Base-by-base conservation (phyloP, 257 asterid species). In the Datura wrightii region DNA sequence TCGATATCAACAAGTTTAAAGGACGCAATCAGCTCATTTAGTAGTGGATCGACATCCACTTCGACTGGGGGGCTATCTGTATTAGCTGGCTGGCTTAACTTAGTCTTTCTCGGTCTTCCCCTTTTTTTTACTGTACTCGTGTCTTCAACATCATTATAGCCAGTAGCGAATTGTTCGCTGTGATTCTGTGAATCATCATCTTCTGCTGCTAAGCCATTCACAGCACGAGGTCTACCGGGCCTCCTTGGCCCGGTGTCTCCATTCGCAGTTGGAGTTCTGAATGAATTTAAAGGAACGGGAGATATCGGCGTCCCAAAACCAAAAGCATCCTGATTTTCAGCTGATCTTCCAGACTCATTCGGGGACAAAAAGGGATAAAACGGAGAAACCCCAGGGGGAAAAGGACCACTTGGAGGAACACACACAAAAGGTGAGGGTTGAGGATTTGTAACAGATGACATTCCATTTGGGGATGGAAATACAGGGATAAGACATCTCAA, bases 381-480 rank as follows among this genome's bases (percentile, higher is more conserved):
- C 10, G 99, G 99, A 59, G 94, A 92, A 78, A 94, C 90, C 9
- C 98, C 99, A 5, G 95, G 86, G 2, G 99, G 99, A 59, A 96
- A 96, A 58, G 99, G 99, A 53, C 99, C 99, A 13, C 91, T 66
- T 6, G 99, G 99, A 15, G 99, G 91, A 67, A 97, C 95, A 84
- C 99, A 95, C 18, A 92, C 95, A 85, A 97, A 97, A 42, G 98
- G 96, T 36, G 95, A 55, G 2, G 97, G 93, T n/a, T 92, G 93
- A 19, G 97, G 93, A 74, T 80, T 84, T 6, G 92, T 79, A 87
- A 86, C 56, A 0, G 95, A 87, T 39, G 93, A 86, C 89, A 83
- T 81, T 34, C 93, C 97, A 16, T 91, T 86, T 69, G 93, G 85
- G 24, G 91, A 87, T 6, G 97, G 98, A 84, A 96, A 96, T 85